Base-by-base conservation (phyloP, 345 rosid species). In the Odontarrhena argentea region DNA sequence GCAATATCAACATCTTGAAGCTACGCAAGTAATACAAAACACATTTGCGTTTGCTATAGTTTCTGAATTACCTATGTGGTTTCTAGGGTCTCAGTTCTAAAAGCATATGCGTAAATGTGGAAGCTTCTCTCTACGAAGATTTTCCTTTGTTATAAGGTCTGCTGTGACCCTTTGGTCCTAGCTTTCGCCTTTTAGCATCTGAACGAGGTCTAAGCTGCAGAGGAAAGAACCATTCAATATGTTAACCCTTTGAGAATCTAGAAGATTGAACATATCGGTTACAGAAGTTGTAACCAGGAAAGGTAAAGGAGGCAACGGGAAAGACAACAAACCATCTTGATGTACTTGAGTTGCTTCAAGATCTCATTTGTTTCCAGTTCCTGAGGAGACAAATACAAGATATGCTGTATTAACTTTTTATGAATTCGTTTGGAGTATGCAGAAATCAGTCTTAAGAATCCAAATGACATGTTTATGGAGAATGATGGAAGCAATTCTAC, bases 321-420 rank as follows among this genome's bases (percentile, higher is more conserved):
- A 36, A 36, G 4, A 18, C 26, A 43, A 64, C 89, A 37, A 79
- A 91, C 97, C 96, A 63, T 78, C 74, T 83, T 80, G 45, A 85
- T 69, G 70, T 82, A 85, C 81, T 91, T 87, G 43, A 89, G 81
- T 56, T 91, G 99, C 86, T 80, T 84, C 48, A 87, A 63, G 68
- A 89, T 77, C 77, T 86, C 79, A 67, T 82, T 86, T 25, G 97
- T 91, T 64, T 84, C 96, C 84, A 88, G 78, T 83, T 89, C 99
- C 99, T 95, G 76, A 71, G 44, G 76, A 59, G 53, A 43, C 62
- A 10, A 50, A 62, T 69, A 58, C 37, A 71, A 70, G 54, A 52
- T 26, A 65, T n/a, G 34, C 53, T 69, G 40, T 10, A 43, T 61
- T 35, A 25, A 53, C 13, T 36, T 54, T 0, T 0, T 2, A 14